Evolutionary conservation across 495 filamentous ascomycete genomes (phyloP).

Genomic region (Neurospora sp.): DNA sequence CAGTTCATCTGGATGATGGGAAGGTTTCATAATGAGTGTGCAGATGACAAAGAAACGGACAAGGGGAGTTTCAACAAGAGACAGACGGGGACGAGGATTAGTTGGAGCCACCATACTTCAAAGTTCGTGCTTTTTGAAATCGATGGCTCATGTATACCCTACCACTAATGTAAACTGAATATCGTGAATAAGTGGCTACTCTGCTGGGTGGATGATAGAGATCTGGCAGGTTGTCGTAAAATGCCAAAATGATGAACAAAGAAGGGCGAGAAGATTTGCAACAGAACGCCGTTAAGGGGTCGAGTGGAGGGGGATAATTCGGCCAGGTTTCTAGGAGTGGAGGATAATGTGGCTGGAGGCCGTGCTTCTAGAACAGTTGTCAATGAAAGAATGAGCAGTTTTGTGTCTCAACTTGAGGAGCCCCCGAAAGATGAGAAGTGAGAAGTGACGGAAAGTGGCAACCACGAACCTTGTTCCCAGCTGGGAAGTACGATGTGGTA

Average conservation of each 20-base stretch:
- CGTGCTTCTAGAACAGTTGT: background rate
- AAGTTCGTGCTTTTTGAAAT: background rate
- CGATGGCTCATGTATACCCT: background rate
- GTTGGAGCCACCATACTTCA: background rate
- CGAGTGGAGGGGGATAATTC: background rate
- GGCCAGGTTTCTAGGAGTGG: background rate
- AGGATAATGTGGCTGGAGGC: background rate
- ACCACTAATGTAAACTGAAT: background rate
- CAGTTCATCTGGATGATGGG: constrained; percentile 19
- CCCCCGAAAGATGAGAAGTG: background rate
- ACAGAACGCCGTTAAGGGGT: background rate
- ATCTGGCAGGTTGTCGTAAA: too few species aligned
- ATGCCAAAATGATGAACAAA: background rate
- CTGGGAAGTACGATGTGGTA: background rate
- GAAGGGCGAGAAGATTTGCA: background rate
- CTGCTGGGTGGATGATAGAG: background rate
- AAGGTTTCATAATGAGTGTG: background rate
- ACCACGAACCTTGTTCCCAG: background rate
- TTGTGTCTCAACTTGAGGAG: background rate
- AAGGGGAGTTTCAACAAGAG: background rate
- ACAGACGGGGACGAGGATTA: background rate
- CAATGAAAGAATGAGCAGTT: background rate
- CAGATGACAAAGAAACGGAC: background rate
- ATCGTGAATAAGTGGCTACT: background rate
- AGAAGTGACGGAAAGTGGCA: background rate